These are phyloP conservation scores for Neurospora sp. DNA, from an alignment of 495 filamentous ascomycete genomes.

Conservation along the genomic window DNA sequence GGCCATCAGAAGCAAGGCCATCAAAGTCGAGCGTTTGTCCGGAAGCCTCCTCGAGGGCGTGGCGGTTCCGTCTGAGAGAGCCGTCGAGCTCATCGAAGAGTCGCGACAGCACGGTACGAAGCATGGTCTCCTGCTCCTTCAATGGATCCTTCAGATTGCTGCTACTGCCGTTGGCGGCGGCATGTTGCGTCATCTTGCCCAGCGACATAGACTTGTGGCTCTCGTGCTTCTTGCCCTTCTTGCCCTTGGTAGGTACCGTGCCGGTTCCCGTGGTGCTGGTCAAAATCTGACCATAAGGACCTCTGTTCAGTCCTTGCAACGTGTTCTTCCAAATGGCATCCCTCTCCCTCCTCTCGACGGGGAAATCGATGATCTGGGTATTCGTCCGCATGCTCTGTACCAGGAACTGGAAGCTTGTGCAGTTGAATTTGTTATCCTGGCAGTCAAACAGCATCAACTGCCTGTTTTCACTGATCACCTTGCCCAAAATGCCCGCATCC, in stretches of 20 bases:
- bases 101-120: constrained; percentile 2
- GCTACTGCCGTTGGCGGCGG: background rate
- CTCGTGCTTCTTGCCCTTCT: background rate
- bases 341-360: constrained; percentile 12
- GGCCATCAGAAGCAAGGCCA: constrained; percentile 1
- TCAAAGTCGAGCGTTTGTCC: constrained; percentile 13
- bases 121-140: constrained; percentile 6
- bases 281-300: background rate
- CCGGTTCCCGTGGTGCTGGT: background rate
- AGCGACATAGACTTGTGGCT: background rate
- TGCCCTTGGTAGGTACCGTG: background rate
- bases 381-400: constrained; percentile 21
- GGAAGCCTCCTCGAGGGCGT: constrained; percentile 7
- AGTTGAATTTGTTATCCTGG: constrained; percentile 34
- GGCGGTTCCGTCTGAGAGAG: constrained; percentile 14
- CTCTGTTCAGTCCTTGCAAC: constrained; percentile 8
- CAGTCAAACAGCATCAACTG: constrained; percentile 25
- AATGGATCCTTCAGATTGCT: background rate
- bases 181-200: background rate
- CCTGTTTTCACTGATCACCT: constrained; percentile 24
- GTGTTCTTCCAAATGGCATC: constrained; percentile 17
- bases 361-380: constrained; percentile 17
- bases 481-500: constrained; percentile 41
- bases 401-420: constrained; percentile 23
- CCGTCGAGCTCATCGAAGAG: constrained; percentile 13